These are phyloP conservation scores for Aegle marmelos DNA, from an alignment of 345 rosid species.

Conservation along the genomic window DNA sequence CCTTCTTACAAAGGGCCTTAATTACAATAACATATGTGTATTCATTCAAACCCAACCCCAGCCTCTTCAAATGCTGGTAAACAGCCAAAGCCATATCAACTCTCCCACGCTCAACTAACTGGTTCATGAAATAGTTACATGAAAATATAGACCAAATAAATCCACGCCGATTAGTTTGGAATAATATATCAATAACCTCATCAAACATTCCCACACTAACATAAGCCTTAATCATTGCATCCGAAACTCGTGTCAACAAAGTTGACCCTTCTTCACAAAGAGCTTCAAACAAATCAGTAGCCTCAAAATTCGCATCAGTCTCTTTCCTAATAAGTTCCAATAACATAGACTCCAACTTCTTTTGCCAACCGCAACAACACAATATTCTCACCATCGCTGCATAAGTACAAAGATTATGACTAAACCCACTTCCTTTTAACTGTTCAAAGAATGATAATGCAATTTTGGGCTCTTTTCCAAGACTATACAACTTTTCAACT, in stretches of 20 bases:
- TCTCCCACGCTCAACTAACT: conserved; percentile 41
- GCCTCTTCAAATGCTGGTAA: conserved; percentile 43
- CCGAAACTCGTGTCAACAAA: conserved; percentile 26
- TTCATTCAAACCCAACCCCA: conserved; percentile 46
- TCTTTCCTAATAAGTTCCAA: conserved; percentile 40
- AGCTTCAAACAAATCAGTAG: conserved; percentile 40
- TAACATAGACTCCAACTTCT: conserved; percentile 43
- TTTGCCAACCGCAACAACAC: conserved; percentile 35
- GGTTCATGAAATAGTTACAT: conserved; percentile 62
- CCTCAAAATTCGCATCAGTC: conserved; percentile 23
- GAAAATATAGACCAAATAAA: conserved; percentile 40
- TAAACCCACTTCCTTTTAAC: conserved; percentile 35
- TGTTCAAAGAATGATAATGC: conserved; percentile 43
- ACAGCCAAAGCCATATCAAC: conserved; percentile 46
- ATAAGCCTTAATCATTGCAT: conserved; percentile 60
- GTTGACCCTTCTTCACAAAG: conserved; percentile 24
- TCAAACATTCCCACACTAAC: conserved; percentile 47
- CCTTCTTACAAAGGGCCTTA: conserved; percentile 61
- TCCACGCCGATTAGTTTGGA: conserved; percentile 33
- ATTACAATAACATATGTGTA: conserved; percentile 58
- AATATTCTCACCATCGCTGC: conserved; percentile 42
- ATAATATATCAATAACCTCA: conserved; percentile 49
- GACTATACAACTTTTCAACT: conserved; percentile 27
- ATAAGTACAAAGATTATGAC: conserved; percentile 40
- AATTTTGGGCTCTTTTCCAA: conserved; percentile 40